Evolutionary conservation across 345 rosid genomes (phyloP), one percentile per base, ranked within the genome.

Genomic region (Citrus glauca): DNA sequence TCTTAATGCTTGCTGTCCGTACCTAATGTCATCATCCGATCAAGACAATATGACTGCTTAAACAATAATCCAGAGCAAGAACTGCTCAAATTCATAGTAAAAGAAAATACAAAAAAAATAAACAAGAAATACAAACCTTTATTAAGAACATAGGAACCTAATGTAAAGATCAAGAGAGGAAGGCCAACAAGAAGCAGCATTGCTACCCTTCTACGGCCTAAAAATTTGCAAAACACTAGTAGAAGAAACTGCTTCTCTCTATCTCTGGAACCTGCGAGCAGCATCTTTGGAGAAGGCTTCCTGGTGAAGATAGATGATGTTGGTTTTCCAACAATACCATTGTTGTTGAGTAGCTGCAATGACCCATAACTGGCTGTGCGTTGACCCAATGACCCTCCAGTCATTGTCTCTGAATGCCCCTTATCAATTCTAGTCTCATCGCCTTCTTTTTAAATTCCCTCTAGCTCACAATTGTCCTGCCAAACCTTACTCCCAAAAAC

Each of bases 191-290:
- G 89, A 27, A 93, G 89, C 73, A 93, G 84, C 94, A 95, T 89
- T 71, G 92, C 90, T 8, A 91, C 90, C 77, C 84, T 87, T 81
- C 85, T 85, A 1, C 92, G 83, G 19, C 92, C 90, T 67, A 89
- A 77, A 78, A 75, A 90, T 75, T 91, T 82, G 81, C 83, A 92
- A 75, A 89, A 91, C 74, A 91, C 66, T 53, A 82, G 82, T 30
- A 88, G 86, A 80, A 85, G 83, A 73, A 86, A 66, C 73, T 83
- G 95, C 86, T 91, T 95, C 77, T 94, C 97, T 89, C 90, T 93
- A 74, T 94, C 97, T 90, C 91, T 88, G 65, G 86, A 82, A 79
- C 83, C 85, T 35, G 89, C 67, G 59, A 85, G 69, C 45, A 86
- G 83, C 89, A 83, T 86, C 87, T 91, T 87, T 4, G 83, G 73